Base-by-base conservation (phyloP, 2,329 filamentous ascomycete genomes). In the Exserohilum rostratum region DNA sequence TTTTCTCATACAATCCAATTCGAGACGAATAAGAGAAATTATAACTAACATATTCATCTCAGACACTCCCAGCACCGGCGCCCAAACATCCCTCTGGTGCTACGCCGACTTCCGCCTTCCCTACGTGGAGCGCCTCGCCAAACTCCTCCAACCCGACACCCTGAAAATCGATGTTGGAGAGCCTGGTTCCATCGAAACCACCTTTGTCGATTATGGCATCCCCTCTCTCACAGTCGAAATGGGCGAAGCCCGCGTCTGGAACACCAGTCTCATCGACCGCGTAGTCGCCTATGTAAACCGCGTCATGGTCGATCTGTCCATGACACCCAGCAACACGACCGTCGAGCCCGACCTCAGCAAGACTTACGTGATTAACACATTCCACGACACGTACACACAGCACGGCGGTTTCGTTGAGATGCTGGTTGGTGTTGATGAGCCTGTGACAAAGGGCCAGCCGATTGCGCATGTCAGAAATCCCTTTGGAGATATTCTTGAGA, bases 161-260 rank as follows among this genome's bases (percentile, higher is more conserved):
- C 64, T 77, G 29, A 77, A 77, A 55, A 72, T 77, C 47, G 75
- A 77, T 22, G 58, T 66, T 11, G 75, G 75, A 29, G 72, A 77
- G 64, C 71, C 72, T 2, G 75, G 75, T 27, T 70, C 66, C 27
- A 75, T 77, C 40, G 74, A 77, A 48, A 76, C 74, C 2, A 75
- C 74, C 0, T 77, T 73, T 39, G 67, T 77, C 5, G 60, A 69
- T 45, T 62, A 70, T 52, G 61, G 65, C 4, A 62, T 77, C 11
- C 74, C 75, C 1, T 69, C 74, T 5, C 68, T 77, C 35, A 77
- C 75, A 0, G 68, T 77, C 6, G 74, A 77, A 46, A 74, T 76
- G 58, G 75, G 74, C 1, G 64, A 70, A 11, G 72, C 75, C 0
- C 76, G 75, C 40, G 62, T 71, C 17, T 77, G 75, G 73, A 73